Evolutionary conservation across 2,329 filamentous ascomycete genomes (phyloP).

Genomic region (Huntiella moniliformis): DNA sequence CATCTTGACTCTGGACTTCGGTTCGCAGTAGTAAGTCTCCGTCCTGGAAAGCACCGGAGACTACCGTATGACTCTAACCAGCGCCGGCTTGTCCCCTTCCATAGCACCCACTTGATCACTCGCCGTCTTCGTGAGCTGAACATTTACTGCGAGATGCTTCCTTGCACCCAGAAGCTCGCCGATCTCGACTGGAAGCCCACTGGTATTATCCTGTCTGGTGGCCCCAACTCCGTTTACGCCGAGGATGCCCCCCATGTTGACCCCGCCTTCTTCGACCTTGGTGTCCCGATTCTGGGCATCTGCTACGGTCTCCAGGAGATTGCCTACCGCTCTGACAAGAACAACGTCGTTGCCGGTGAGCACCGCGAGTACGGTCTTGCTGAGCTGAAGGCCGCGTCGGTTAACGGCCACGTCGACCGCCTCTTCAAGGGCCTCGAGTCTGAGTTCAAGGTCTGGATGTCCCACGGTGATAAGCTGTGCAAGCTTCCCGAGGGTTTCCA

Average conservation of each 20-base stretch:
- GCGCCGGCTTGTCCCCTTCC: conserved; percentile 16
- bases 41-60: background rate
- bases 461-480: conserved; percentile 70
- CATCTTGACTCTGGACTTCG: conserved; percentile 55
- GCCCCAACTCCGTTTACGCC: conserved; percentile 61
- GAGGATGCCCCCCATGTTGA: conserved; percentile 57
- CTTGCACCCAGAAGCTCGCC: conserved; percentile 63
- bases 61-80: background rate
- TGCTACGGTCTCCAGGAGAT: conserved; percentile 47
- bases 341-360: conserved; percentile 32
- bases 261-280: conserved; percentile 59
- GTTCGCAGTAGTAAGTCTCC: conserved; percentile 17
- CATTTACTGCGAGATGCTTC: conserved; percentile 75
- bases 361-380: conserved; percentile 49
- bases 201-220: conserved; percentile 47
- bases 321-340: conserved; percentile 43
- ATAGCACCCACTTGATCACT: conserved; percentile 58
- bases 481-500: conserved; percentile 54
- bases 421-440: conserved; percentile 63
- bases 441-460: conserved; percentile 48
- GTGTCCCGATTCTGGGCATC: conserved; percentile 33
- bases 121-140: conserved; percentile 59
- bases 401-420: conserved; percentile 46
- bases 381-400: conserved; percentile 40
- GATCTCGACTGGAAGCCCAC: conserved; percentile 65